Evolutionary conservation across 2,329 filamentous ascomycete species (phyloP).

Genomic region (Microascus cirrosus): DNA sequence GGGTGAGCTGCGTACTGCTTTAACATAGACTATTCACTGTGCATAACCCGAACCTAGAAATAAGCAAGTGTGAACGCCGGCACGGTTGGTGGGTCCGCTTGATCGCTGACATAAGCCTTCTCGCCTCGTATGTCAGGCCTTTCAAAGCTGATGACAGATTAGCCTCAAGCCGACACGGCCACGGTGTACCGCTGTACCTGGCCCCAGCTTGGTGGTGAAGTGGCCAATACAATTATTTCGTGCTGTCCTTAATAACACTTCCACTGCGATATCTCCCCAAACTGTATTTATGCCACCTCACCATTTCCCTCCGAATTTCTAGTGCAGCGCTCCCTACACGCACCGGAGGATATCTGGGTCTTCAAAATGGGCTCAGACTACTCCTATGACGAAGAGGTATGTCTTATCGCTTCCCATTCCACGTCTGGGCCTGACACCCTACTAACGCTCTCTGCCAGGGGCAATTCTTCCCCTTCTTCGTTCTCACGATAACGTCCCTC

Average conservation of each 20-base stretch:
- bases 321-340: neutral
- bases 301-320: neutral
- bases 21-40: no score
- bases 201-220: neutral
- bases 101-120: neutral
- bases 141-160: slow-evolving; percentile 5
- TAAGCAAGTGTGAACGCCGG: neutral
- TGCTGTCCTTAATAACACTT: neutral
- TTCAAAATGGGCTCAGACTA: slow-evolving; percentile 83
- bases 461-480: slow-evolving; percentile 98
- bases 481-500: slow-evolving; percentile 79
- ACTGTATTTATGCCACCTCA: slow-evolving; percentile 4
- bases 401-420: slow-evolving; percentile 7
- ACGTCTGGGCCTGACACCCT: neutral
- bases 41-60: no score
- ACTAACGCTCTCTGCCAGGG: slow-evolving; percentile 38
- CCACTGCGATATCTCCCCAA: neutral
- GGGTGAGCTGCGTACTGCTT: no score
- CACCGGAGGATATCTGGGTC: slow-evolving; percentile 8
- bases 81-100: neutral
- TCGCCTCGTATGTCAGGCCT: neutral
- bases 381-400: slow-evolving; percentile 89
- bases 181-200: neutral
- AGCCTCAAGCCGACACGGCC: neutral
- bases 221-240: slow-evolving; percentile 2